Base-by-base conservation (phyloP, 805 yeast species). In the Sungouiozyma intestinalis region DNA sequence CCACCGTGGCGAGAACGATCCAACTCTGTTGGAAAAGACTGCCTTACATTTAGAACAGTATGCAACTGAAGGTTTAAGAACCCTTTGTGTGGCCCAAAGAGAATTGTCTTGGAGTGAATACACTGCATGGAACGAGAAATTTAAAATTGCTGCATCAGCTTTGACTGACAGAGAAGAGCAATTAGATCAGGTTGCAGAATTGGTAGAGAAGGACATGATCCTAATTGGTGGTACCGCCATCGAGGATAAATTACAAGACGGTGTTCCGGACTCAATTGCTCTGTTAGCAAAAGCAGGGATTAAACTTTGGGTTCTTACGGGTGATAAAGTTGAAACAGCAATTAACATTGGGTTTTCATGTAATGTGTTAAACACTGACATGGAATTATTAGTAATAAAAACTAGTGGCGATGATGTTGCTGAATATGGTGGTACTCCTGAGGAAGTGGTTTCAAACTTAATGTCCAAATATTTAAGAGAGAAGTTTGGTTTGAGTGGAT, bases 241-340 rank as follows among this genome's bases (percentile, higher is more conserved):
- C 60, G 94, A 84, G 61, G 94, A 84, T 66, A 69, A 87, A 56
- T 65, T 84, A 46, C 94, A 84, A 62, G 87, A 81, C 52, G 94
- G 94, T 64, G 94, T 84, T 39, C 92, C 92, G 1, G 90, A 82
- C 49, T 74, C 92, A 7, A 84, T 84, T 55, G 74, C 79, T 7
- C 58, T 78, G 9, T 65, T 84, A 44, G 82, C 74, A 13, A 69
- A 76, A 50, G 92, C 94, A 6, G 94, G 94, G 58, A 81, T 84
- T 42, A 84, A 84, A 59, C 65, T 84, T 42, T 84, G 94, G 94
- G 92, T 84, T 37, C 67, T 84, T 40, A 84, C 94, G 1, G 94
- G 94, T 64, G 94, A 84, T 62, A 83, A 82, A 60, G 85, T 84
- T 16, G 94, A 84, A 61, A 84, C 94, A 24, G 94, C 94, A 13